Conservation (phyloP, 495 filamentous ascomycete species). For the Penicillium pulvis region DNA sequence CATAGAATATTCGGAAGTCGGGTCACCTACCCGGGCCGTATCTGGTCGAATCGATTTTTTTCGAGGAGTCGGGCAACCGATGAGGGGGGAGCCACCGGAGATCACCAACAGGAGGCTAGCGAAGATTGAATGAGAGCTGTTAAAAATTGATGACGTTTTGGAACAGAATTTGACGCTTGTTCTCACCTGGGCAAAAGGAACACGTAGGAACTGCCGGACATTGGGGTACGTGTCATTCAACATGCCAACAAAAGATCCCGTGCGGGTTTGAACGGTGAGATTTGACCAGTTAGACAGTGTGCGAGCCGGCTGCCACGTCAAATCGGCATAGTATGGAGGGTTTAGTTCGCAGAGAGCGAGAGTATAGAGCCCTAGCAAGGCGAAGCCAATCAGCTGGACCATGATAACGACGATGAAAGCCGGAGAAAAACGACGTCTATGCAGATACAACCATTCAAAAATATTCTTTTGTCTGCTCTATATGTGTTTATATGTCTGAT, state of each 20-base stretch:
- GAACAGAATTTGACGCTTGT: not conserved
- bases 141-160: too few relatives aligned
- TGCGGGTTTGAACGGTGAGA: constrained; percentile 16
- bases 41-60: constrained; percentile 12
- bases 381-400: too few relatives aligned
- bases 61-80: constrained; percentile 2
- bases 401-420: too few relatives aligned
- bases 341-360: not conserved
- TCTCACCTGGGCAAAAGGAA: constrained; percentile 11
- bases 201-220: constrained; percentile 13
- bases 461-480: too few relatives aligned
- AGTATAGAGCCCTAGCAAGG: too few relatives aligned
- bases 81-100: constrained; percentile 13
- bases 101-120: constrained; percentile 9
- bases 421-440: too few relatives aligned
- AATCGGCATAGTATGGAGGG: constrained; percentile 17
- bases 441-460: too few relatives aligned
- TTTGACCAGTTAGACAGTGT: constrained; percentile 19
- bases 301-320: constrained; percentile 15
- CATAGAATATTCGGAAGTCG: not conserved
- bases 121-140: too few relatives aligned
- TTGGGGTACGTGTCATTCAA: constrained; percentile 9
- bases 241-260: constrained; percentile 16
- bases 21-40: constrained; percentile 10
- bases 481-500: too few relatives aligned